Evolutionary conservation across 2,329 filamentous ascomycete species (phyloP).

Genomic region (Neopestalotiopsis sp.): DNA sequence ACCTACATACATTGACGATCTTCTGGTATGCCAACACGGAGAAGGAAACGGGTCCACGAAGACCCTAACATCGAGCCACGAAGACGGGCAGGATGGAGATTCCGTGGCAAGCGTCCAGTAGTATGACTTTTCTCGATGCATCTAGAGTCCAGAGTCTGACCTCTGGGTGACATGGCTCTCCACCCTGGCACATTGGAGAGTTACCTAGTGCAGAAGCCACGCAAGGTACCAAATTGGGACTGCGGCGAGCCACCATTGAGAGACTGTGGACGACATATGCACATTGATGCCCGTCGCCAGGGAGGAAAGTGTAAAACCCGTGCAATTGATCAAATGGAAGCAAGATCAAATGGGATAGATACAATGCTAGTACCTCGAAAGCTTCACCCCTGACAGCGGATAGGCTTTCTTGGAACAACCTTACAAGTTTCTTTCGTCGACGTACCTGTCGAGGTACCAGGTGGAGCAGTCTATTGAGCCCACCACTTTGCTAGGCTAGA

Average conservation of each 20-base stretch:
- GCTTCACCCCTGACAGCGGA: too few species aligned
- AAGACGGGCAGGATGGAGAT: constrained; percentile 1
- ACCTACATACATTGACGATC: not conserved
- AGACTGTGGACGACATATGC: not conserved
- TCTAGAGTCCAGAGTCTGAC: constrained; percentile 1
- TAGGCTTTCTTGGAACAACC: too few species aligned
- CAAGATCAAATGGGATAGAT: not conserved
- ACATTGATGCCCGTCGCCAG: not conserved
- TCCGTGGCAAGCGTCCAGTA: not conserved
- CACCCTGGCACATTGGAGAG: not conserved
- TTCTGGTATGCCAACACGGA: not conserved
- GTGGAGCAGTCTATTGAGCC: not conserved
- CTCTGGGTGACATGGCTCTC: not conserved
- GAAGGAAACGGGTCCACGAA: not conserved
- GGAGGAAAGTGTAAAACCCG: not conserved
- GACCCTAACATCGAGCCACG: not conserved
- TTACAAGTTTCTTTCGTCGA: not conserved
- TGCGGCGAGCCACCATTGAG: not conserved
- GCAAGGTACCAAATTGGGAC: not conserved
- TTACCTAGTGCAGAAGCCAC: not conserved
- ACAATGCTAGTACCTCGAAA: not conserved
- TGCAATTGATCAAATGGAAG: not conserved
- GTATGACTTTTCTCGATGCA: not conserved
- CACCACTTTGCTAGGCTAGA: not conserved
- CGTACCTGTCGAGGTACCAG: not conserved